Evolutionary conservation across 441 rosid genomes (phyloP).

Genomic region (Pelargonium fulgidum): DNA sequence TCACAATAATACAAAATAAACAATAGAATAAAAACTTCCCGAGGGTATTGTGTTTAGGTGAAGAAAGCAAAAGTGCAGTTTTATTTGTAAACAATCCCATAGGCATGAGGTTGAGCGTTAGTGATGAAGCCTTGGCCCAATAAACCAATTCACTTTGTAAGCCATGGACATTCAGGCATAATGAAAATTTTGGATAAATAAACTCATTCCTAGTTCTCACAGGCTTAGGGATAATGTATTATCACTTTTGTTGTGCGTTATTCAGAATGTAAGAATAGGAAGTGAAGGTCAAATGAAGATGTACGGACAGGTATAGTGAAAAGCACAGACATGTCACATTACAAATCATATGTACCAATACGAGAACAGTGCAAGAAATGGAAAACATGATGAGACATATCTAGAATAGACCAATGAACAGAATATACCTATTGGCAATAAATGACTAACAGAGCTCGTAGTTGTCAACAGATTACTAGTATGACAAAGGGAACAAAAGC

Average conservation of each 20-base stretch:
- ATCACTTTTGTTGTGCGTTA: background rate
- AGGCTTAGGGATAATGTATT: too few species aligned
- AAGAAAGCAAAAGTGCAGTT: too few species aligned
- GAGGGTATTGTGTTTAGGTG: too few species aligned
- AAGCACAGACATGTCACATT: background rate
- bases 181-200: background rate
- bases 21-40: too few species aligned
- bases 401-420: background rate
- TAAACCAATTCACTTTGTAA: too few species aligned
- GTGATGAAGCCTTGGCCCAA: too few species aligned
- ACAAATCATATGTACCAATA: background rate
- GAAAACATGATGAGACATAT: background rate
- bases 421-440: background rate
- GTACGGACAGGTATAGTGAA: background rate
- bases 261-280: background rate
- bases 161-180: too few species aligned
- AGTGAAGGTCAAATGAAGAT: background rate
- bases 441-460: background rate
- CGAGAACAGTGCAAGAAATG: conserved; percentile 1
- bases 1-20: too few species aligned
- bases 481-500: background rate
- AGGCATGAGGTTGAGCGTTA: too few species aligned
- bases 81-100: too few species aligned
- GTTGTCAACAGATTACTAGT: background rate
- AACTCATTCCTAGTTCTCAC: too few species aligned